Evolutionary conservation across 169 alveolate species (phyloP).

Genomic region (Cryptosporidium sp.): DNA sequence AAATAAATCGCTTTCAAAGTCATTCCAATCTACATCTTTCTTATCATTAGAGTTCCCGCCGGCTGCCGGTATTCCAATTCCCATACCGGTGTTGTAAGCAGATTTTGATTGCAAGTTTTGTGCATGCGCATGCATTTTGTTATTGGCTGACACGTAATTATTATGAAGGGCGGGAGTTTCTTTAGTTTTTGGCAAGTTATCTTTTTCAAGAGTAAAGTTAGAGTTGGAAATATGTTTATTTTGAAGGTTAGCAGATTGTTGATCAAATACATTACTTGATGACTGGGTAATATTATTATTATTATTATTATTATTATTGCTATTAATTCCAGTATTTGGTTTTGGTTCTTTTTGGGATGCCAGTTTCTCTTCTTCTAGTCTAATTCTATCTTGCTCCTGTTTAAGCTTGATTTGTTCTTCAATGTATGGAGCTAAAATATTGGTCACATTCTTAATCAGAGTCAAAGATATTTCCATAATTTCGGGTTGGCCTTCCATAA

Average conservation of each 20-base stretch:
- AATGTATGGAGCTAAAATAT: conserved; percentile 20
- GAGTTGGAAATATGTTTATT: not conserved
- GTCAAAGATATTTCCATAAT: conserved; percentile 59
- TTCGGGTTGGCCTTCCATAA: conserved; percentile 48
- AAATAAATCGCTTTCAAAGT: conserved; percentile 42
- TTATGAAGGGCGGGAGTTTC: not conserved
- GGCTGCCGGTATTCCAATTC: not conserved
- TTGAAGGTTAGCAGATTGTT: conserved; percentile 12
- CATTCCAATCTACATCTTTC: conserved; percentile 38
- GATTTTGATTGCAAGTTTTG: conserved; percentile 1
- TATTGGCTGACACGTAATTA: not conserved
- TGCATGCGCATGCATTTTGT: not conserved
- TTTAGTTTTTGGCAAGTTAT: not conserved
- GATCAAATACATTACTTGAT: not conserved
- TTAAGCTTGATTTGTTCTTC: conserved; percentile 10
- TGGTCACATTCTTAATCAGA: conserved; percentile 19
- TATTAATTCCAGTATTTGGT: not conserved
- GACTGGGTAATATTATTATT: not conserved
- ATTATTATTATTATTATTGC: not conserved
- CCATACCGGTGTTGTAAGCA: not conserved
- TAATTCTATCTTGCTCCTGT: conserved; percentile 16
- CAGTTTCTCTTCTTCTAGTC: conserved; percentile 8
- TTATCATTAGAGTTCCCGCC: not conserved
- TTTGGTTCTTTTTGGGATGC: not conserved
- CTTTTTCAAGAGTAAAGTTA: not conserved